Conservation (phyloP, 148 eudicot species). For the Mesembryanthemum crystallinum region DNA sequence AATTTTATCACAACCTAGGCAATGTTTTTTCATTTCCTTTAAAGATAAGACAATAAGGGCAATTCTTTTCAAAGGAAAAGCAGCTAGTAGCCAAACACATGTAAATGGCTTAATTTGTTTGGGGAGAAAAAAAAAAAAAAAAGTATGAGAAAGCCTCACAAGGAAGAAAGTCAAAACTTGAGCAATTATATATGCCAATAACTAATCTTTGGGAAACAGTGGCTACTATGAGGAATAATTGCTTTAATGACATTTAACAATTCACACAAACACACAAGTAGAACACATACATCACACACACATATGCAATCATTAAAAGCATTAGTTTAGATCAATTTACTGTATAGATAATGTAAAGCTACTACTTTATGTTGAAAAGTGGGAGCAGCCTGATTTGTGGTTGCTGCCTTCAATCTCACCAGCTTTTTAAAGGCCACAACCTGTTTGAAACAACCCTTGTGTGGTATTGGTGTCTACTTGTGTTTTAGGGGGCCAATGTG, state of each 20-base stretch:
- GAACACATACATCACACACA: no score
- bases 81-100: not conserved
- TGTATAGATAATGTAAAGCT: not conserved
- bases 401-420: not conserved
- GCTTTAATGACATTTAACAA: no score
- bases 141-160: not conserved
- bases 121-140: no score
- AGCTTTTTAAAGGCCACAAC: not conserved
- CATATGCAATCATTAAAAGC: no score
- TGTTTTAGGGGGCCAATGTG: not conserved
- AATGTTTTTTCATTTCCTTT: not conserved
- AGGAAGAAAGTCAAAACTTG: not conserved
- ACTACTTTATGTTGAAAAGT: not conserved
- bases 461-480: not conserved
- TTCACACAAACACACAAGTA: not conserved
- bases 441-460: not conserved
- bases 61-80: not conserved
- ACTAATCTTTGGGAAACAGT: not conserved
- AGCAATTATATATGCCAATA: not conserved
- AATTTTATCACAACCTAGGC: not conserved
- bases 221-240: not conserved
- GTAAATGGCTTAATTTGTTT: not conserved
- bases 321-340: not conserved
- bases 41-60: not conserved
- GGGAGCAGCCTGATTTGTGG: not conserved